These are phyloP conservation scores for Antrodiella citrinella DNA, from an alignment of 768 basidiomycete genomes.

Conservation along the genomic window DNA sequence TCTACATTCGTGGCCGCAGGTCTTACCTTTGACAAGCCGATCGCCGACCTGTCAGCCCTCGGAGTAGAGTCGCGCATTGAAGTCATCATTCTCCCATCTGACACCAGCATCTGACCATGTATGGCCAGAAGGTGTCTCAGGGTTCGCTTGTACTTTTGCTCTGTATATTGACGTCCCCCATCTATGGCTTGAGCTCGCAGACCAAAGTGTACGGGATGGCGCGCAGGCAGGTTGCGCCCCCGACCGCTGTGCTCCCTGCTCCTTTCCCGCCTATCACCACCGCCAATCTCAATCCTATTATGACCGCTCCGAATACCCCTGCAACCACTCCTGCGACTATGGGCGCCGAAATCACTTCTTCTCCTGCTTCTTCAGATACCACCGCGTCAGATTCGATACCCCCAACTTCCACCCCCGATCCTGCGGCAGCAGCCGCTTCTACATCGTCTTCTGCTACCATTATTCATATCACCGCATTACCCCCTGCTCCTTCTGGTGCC, in stretches of 20 bases:
- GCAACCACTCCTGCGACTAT: not conserved
- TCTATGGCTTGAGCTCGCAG: not conserved
- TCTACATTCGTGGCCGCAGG: slow-evolving; percentile 77
- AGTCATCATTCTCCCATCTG: slow-evolving; percentile 15
- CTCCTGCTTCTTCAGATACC: no score
- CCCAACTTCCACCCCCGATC: not conserved
- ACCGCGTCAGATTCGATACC: not conserved
- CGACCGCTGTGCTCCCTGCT: not conserved
- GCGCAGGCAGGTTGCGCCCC: not conserved
- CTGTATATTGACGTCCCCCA: not conserved
- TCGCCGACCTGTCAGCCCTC: slow-evolving; percentile 28
- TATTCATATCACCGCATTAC: slow-evolving; percentile 18
- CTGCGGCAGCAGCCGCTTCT: not conserved
- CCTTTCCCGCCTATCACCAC: not conserved
- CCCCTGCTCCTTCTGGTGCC: slow-evolving; percentile 13
- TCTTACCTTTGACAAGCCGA: slow-evolving; percentile 54
- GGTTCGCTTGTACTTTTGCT: not conserved
- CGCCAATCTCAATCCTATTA: slow-evolving; percentile 1
- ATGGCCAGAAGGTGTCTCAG: not conserved
- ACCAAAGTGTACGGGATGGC: not conserved
- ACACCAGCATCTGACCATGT: slow-evolving; percentile 1
- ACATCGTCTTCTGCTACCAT: slow-evolving; percentile 3
- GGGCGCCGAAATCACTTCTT: not conserved
- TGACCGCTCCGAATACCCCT: not conserved
- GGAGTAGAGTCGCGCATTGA: slow-evolving; percentile 25